These are phyloP conservation scores for Neoascochyta sp. DNA, from an alignment of 2,329 filamentous ascomycete genomes.

Conservation along the genomic window DNA sequence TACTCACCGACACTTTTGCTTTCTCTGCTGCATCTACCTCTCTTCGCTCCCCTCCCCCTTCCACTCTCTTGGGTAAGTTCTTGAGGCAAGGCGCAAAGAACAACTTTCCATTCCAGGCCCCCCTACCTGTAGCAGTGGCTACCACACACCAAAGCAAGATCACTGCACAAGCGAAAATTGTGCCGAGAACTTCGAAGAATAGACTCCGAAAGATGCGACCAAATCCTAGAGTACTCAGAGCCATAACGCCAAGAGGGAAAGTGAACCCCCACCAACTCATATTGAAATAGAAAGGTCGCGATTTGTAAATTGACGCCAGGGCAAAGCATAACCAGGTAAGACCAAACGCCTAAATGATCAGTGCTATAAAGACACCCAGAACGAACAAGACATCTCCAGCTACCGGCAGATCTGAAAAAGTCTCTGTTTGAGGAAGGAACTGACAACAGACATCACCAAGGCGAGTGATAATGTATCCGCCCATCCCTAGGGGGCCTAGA, in stretches of 20 bases:
- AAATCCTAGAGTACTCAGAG: slow-evolving; percentile 47
- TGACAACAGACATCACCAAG: slow-evolving; percentile 44
- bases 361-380: slow-evolving; percentile 51
- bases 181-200: slow-evolving; percentile 57
- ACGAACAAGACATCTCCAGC: slow-evolving; percentile 54
- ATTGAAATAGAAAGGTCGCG: slow-evolving; percentile 54
- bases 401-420: slow-evolving; percentile 36
- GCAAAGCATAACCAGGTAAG: slow-evolving; percentile 56
- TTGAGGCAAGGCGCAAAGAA: slow-evolving; percentile 55
- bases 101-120: slow-evolving; percentile 48
- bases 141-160: slow-evolving; percentile 56
- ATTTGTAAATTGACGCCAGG: slow-evolving; percentile 46
- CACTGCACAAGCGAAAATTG: slow-evolving; percentile 52
- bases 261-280: slow-evolving; percentile 63
- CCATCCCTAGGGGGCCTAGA: slow-evolving; percentile 63
- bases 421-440: slow-evolving; percentile 41
- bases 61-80: slow-evolving; percentile 26
- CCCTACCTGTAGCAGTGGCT: slow-evolving; percentile 47
- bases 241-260: slow-evolving; percentile 58
- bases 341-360: slow-evolving; percentile 57
- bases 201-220: slow-evolving; percentile 51
- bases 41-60: slow-evolving; percentile 1
- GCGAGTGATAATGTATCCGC: slow-evolving; percentile 58
- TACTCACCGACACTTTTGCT: slow-evolving; percentile 9
- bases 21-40: slow-evolving; percentile 15